Base-by-base conservation (phyloP, 257 asterid genomes). In the Solanum microdontum region DNA sequence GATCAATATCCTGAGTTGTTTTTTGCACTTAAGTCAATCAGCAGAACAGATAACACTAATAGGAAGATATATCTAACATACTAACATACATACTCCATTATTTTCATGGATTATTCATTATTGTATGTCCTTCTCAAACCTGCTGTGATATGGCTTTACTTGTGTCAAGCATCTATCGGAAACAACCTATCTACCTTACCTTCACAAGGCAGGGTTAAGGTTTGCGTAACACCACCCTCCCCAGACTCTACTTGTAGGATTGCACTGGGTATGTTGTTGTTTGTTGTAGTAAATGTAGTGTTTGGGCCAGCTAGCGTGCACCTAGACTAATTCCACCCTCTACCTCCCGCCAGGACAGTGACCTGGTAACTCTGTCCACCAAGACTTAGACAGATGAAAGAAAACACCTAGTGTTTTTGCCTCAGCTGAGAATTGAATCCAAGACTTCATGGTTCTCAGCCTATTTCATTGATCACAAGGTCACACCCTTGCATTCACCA, bases 1-100 rank as follows among this genome's bases (percentile, higher is more conserved):
- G 99, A 87, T 97, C 99, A 79, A 91, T 93, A 90, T 95, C 98
- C 99, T 97, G 92, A 74, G 84, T 64, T 82, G 86, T 55, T 86
- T 68, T 84, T 84, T 37, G 70, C 87, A 83, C 21, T 36, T 32
- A 86, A 60, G 77, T 82, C 79, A 86, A 70, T 62, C 79, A 64
- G 62, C 82, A 48, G 48, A 48, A 30, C 2, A 19, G 69, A 48
- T 66, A 9, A 17, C 69, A 82, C n/a, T 11, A 17, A 51, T 30
- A 17, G 7, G 11, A 82, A 28, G 17, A 82, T 17, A 32, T 48
- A 82, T 17, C 69, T 45, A 79, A 45, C 19, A 45, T 80, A 14
- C 68, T 12, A 37, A 28, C 85, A 9, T 8, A 80, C 68, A 80
- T 8, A 8, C 34, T 28, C 68, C 85, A 70, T 68, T 26, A 24